Evolutionary conservation across 345 rosid species (phyloP), one percentile per base, ranked within the genome.

Genomic region (Sapria himalayana): DNA sequence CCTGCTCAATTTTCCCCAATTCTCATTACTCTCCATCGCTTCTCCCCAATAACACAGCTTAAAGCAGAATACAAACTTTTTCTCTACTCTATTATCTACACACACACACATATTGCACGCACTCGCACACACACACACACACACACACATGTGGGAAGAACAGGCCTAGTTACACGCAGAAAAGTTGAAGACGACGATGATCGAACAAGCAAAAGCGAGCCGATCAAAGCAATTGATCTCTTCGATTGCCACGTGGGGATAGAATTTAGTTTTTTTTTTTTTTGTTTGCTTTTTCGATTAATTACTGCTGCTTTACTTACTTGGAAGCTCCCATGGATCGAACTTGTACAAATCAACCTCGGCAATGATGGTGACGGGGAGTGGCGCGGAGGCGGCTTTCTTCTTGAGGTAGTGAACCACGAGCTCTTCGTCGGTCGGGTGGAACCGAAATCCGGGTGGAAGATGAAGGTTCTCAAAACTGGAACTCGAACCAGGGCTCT

Each of bases 241-340:
- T n/a, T n/a, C n/a, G n/a, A n/a, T n/a, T n/a, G n/a, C n/a, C n/a
- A n/a, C n/a, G n/a, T n/a, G n/a, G n/a, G n/a, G n/a, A n/a, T n/a
- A n/a, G n/a, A n/a, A n/a, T n/a, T n/a, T n/a, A n/a, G n/a, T n/a
- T n/a, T n/a, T n/a, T n/a, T n/a, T n/a, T n/a, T n/a, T n/a, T n/a
- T n/a, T n/a, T n/a, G n/a, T n/a, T n/a, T n/a, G n/a, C n/a, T n/a
- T n/a, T n/a, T n/a, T n/a, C n/a, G n/a, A n/a, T n/a, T n/a, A n/a
- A n/a, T n/a, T n/a, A n/a, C n/a, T n/a, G n/a, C n/a, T n/a, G n/a
- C n/a, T n/a, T 15, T 1, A 32, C 54, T 29, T 49, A 86, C 98
- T 78, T 8, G 98, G 98, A 8, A 89, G 76, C 48, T 89, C 94
- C 98, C 98, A 82, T 1, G 98, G 98, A 65, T 89, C 98, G 47